phyloP scores from a whole-genome alignment of 305 asterid species.

The Rubia peregrina region DNA sequence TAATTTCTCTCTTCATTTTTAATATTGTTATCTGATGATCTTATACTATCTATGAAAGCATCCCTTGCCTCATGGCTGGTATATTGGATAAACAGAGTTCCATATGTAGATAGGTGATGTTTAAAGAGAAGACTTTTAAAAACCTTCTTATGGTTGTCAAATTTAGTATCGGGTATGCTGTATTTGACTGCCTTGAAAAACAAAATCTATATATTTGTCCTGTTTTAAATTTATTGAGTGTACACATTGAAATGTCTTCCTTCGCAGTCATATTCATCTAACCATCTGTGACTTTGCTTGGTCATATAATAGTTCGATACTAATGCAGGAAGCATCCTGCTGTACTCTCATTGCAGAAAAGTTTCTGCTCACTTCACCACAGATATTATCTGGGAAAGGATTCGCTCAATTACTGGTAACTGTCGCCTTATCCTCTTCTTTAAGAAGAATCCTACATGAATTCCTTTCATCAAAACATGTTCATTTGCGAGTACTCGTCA shows the following conservation, averaged over 20 bases:
- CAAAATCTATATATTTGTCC: not conserved
- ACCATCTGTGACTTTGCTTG: not conserved
- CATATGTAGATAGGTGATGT: not conserved
- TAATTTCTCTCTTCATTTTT: not conserved
- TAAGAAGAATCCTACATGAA: not conserved
- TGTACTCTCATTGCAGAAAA: conserved; percentile 65
- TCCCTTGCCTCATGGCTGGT: not conserved
- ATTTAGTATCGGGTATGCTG: not conserved
- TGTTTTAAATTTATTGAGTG: not conserved
- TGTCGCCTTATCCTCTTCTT: conserved; percentile 4
- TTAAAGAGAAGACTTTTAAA: not conserved
- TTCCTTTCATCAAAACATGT: not conserved
- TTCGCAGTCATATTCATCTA: not conserved
- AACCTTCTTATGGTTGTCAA: not conserved
- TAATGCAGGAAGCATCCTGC: conserved; percentile 66
- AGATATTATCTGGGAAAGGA: conserved; percentile 66
- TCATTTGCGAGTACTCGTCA: not conserved
- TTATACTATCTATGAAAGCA: not conserved
- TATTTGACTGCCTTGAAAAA: not conserved
- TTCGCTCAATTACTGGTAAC: conserved; percentile 76
- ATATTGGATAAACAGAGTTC: not conserved
- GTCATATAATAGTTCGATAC: not conserved
- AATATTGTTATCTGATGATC: not conserved
- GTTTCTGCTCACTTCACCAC: conserved; percentile 47
- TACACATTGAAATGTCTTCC: not conserved